Conservation (phyloP, 306 rosid species). For the Pachyrhizus erosus region DNA sequence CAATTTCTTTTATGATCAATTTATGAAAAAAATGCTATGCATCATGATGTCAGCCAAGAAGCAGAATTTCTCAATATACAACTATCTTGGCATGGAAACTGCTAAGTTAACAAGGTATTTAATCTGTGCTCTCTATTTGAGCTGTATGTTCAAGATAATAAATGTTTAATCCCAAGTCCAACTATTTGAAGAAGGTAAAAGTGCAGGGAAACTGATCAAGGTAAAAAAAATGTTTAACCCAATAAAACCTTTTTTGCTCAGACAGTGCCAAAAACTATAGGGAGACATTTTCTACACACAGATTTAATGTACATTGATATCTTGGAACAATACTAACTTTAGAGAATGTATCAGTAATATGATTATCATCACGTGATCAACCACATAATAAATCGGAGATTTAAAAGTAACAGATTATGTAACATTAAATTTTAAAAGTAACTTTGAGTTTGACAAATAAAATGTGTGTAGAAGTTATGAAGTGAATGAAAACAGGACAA, state of each 20-base stretch:
- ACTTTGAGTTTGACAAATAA: not conserved
- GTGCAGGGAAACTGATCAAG: not conserved
- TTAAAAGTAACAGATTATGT: constrained; percentile 2
- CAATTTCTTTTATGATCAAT: not conserved
- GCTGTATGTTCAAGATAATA: constrained; percentile 5
- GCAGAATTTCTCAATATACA: not conserved
- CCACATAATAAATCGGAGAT: not conserved
- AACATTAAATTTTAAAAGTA: not conserved
- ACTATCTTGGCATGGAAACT: constrained; percentile 8
- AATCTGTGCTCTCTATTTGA: not conserved
- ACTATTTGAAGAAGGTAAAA: not conserved
- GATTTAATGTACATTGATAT: constrained; percentile 5
- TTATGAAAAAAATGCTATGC: not conserved
- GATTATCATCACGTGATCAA: not conserved
- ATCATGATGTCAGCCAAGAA: not conserved
- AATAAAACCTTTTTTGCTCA: not conserved
- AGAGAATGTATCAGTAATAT: constrained; percentile 12
- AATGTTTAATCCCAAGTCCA: constrained; percentile 17
- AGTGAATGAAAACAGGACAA: not conserved
- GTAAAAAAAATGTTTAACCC: not conserved
- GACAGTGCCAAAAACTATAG: not conserved
- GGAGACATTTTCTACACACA: constrained; percentile 11
- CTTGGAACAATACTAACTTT: constrained; percentile 14
- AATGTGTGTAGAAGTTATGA: not conserved
- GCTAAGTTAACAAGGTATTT: not conserved